Percentiles rank a stretch among this genome's conserved stretches.
Conservation (phyloP, 2,329 filamentous ascomycete genomes). For the Hirsutella minnesotensis region DNA sequence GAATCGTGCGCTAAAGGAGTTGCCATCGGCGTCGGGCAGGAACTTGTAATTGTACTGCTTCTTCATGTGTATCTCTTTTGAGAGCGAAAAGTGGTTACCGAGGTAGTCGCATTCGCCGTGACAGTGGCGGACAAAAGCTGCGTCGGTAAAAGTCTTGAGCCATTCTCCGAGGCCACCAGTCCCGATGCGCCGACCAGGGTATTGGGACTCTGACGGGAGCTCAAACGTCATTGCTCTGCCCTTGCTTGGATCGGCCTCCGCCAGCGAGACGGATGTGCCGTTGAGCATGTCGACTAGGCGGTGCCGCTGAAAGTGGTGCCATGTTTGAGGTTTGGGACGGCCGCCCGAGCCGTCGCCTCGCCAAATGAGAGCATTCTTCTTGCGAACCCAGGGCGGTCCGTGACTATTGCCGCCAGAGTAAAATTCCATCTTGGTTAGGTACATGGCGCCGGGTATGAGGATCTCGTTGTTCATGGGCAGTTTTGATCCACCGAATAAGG, state of each 20-base stretch:
- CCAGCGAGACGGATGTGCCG: constrained; percentile 38
- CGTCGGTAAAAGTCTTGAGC: constrained; percentile 26
- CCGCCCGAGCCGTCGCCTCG: constrained; percentile 54
- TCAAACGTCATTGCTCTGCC: constrained; percentile 34
- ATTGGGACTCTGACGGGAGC: constrained; percentile 29
- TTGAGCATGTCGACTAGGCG: constrained; percentile 60
- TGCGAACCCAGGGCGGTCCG: constrained; percentile 46
- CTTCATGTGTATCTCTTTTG: constrained; percentile 26
- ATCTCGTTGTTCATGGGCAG: constrained; percentile 52
- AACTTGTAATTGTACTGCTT: constrained; percentile 49
- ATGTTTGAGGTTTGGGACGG: constrained; percentile 37
- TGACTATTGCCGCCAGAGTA: constrained; percentile 45
- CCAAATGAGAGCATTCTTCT: constrained; percentile 46
- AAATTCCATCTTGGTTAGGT: constrained; percentile 43
- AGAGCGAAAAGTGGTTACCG: constrained; percentile 20
- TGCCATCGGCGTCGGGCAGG: constrained; percentile 60
- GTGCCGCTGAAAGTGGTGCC: constrained; percentile 58
- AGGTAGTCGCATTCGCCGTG: constrained; percentile 27
- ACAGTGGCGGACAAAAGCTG: constrained; percentile 32
- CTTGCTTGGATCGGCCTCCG: constrained; percentile 25
- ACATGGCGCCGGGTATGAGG: constrained; percentile 53
- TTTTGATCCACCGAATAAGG: constrained; percentile 53
- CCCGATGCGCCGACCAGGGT: constrained; percentile 27
- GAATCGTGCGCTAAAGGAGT: constrained; percentile 50
- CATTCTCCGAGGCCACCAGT: constrained; percentile 25